Evolutionary conservation across 306 rosid species (phyloP).

Genomic region (Hippophae rhamnoides): DNA sequence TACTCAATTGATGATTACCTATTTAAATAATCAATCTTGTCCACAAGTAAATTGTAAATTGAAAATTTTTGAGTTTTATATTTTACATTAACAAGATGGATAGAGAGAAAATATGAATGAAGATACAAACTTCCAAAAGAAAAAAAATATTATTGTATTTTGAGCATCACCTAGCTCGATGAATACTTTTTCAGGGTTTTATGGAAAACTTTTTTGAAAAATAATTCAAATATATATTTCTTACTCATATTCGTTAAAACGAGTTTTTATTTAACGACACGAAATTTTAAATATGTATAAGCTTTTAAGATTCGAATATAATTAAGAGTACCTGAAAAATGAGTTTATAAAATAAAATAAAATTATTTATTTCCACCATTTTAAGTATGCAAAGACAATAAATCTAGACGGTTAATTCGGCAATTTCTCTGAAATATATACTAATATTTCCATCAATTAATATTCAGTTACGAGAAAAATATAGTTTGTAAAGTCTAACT

Average conservation of each 20-base stretch:
- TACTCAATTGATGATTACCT: background rate
- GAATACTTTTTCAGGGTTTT: constrained; percentile 4
- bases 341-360: no score
- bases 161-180: background rate
- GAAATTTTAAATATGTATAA: background rate
- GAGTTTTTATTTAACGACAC: background rate
- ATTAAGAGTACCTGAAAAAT: no score
- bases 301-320: no score
- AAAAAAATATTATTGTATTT: no score
- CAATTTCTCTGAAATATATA: no score
- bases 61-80: background rate
- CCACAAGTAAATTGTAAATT: background rate
- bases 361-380: no score
- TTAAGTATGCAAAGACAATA: no score
- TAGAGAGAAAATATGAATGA: background rate
- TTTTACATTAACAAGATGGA: background rate
- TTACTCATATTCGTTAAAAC: no score
- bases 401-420: no score
- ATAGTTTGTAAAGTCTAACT: no score
- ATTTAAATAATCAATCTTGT: constrained; percentile 10
- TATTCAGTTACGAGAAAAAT: no score
- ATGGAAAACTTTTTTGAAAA: background rate
- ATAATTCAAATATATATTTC: background rate
- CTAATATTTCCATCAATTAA: no score
- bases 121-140: background rate